Conservation (phyloP, 1,139 yeast genomes). For the Schwanniomyces etchellsii region DNA sequence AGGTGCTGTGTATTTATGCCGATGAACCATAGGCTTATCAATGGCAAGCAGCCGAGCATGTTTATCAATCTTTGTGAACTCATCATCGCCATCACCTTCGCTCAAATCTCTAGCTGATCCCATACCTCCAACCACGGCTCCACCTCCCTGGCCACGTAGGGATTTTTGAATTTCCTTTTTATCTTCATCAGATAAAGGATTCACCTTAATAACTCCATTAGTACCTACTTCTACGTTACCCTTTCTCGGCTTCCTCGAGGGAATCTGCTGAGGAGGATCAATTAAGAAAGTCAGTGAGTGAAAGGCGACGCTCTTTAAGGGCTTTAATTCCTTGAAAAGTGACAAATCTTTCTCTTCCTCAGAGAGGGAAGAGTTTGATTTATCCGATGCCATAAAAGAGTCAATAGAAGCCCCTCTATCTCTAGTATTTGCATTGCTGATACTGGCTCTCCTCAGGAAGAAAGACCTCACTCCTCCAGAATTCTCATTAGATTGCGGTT, state of each 20-base stretch:
- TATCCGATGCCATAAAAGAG: conserved; percentile 9
- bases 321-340: conserved; percentile 24
- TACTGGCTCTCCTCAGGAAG: background rate
- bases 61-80: conserved; percentile 33
- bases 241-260: conserved; percentile 57
- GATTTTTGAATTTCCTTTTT: conserved; percentile 39
- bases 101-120: conserved; percentile 37
- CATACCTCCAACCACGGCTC: conserved; percentile 75
- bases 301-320: conserved; percentile 66
- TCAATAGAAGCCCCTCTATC: conserved; percentile 3
- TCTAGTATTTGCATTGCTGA: background rate
- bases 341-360: conserved; percentile 12
- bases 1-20: conserved; percentile 26
- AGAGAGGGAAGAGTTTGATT: conserved; percentile 4
- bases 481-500: background rate
- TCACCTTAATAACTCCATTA: conserved; percentile 56
- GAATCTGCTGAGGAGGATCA: conserved; percentile 70
- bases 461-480: background rate
- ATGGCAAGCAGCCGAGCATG: conserved; percentile 39
- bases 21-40: conserved; percentile 44
- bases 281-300: conserved; percentile 67
- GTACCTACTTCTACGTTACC: conserved; percentile 65
- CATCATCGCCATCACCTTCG: conserved; percentile 24
- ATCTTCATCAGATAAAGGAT: conserved; percentile 61
- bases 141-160: conserved; percentile 54